A percentile compares a stretch with the other conserved stretches of the same genome.
Conservation (phyloP, 2,329 filamentous ascomycete genomes). For the Aspergillus pseudonomiae region DNA sequence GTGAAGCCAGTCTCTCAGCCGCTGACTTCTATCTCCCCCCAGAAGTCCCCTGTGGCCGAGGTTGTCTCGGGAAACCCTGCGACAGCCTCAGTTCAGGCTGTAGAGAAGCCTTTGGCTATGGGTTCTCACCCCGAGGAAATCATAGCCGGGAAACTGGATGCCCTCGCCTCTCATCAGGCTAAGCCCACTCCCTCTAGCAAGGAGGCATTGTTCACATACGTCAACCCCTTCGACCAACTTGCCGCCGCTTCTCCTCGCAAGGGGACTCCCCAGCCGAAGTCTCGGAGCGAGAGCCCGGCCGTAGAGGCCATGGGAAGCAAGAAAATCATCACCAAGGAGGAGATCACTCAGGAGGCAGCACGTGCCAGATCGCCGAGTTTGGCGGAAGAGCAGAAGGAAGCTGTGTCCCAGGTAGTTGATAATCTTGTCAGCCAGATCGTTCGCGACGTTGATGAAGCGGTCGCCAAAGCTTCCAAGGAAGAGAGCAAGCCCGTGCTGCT, state of each 20-base stretch:
- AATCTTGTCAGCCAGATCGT: conserved; percentile 65
- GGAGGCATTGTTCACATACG: conserved; percentile 65
- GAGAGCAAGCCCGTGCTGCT: conserved; percentile 42
- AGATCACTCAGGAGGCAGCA: conserved; percentile 20
- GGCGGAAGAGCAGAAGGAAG: conserved; percentile 57
- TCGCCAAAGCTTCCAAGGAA: conserved; percentile 61
- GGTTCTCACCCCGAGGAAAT: conserved; percentile 17
- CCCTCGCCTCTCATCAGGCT: conserved; percentile 39
- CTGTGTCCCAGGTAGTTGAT: conserved; percentile 70
- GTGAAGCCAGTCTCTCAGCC: conserved; percentile 39
- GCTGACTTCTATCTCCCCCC: conserved; percentile 42
- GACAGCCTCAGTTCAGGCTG: conserved; percentile 16
- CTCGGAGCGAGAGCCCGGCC: conserved; percentile 46
- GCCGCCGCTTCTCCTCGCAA: conserved; percentile 67
- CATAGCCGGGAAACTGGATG: conserved; percentile 33
- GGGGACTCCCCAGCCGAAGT: conserved; percentile 53
- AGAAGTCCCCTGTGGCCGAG: conserved; percentile 33
- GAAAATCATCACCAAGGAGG: conserved; percentile 26
- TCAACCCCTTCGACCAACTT: conserved; percentile 73
- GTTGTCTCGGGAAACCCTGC: conserved; percentile 6
- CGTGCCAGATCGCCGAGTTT: conserved; percentile 29
- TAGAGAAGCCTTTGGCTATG: conserved; percentile 19
- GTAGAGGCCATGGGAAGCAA: conserved; percentile 31
- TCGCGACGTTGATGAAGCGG: conserved; percentile 66
- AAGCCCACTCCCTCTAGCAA: conserved; percentile 37